Base-by-base conservation (phyloP, 129 eudicot species). In the Apium graveolens region DNA sequence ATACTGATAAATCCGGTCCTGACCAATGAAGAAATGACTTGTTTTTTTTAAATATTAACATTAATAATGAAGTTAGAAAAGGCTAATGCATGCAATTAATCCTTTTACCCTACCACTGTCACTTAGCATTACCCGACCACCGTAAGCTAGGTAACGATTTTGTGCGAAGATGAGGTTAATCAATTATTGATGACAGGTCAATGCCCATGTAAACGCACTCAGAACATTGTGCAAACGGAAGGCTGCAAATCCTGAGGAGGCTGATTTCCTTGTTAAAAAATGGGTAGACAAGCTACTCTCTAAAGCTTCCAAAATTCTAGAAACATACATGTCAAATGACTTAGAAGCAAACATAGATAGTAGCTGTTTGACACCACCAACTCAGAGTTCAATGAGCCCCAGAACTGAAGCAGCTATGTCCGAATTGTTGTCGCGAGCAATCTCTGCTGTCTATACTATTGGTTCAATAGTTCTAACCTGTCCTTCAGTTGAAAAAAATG, bases 381-480 rank as follows among this genome's bases (percentile, higher is more conserved):
- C 80, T 35, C 77, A 83, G 78, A 70, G 80, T 72, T 81, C 69
- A 74, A 86, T 78, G 79, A 81, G 85, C 78, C 74, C 62, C 68
- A 81, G 77, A 83, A 82, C 83, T 72, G 82, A 87, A 69, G 85
- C 88, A 68, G 48, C 83, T 77, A 37, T 69, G 77, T 84, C 91
- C 37, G 81, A 62, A 83, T 76, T 86, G 53, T 76, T 82, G 78
- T 37, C 74, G 18, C 79, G 86, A 81, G 91, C 97, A 68, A 46
- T 82, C 51, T 80, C 86, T 78, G 97, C 99, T 39, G 83, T 92
- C 76, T 92, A 90, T 81, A 96, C 99, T 70, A 87, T 96, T 76
- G 97, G 97, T 31, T 96, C 97, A 76, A 82, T 90, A 81, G 91
- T 96, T 75, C 49, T 89, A 77, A 80, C 92, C 39, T 96, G 93